Conservation (phyloP, 2,329 filamentous ascomycete genomes). For the Taxawa tesnikishii region DNA sequence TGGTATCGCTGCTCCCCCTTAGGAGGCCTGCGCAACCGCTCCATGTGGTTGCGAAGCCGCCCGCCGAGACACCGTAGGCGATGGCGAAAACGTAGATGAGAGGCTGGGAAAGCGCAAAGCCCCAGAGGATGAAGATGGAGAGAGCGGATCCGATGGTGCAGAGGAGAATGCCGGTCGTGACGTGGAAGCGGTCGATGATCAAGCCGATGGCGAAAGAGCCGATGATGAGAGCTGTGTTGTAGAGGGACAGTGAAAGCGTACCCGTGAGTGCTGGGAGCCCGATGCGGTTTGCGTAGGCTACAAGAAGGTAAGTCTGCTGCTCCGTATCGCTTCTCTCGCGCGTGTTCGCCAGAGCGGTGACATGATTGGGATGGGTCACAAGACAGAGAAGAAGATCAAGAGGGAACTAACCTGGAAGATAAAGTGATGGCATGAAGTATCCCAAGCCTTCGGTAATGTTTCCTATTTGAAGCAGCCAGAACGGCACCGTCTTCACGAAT, state of each 20-base stretch:
- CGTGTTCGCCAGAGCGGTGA: neutral
- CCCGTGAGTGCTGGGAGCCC: constrained; percentile 22
- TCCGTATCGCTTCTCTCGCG: no score
- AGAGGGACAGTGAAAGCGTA: constrained; percentile 25
- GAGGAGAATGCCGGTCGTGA: constrained; percentile 24
- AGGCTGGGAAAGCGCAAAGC: constrained; percentile 27
- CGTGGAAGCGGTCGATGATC: constrained; percentile 25
- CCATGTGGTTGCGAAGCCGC: constrained; percentile 25
- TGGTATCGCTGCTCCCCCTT: constrained; percentile 14
- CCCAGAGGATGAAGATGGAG: constrained; percentile 32
- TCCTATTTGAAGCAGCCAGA: constrained; percentile 24
- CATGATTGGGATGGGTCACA: no score
- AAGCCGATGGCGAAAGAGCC: constrained; percentile 26
- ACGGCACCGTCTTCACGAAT: neutral
- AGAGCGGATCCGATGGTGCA: constrained; percentile 23
- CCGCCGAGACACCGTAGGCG: constrained; percentile 29
- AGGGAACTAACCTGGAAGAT: constrained; percentile 20
- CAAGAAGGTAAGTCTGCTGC: neutral
- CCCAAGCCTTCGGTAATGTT: constrained; percentile 30
- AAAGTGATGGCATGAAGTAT: constrained; percentile 31
- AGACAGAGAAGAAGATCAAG: no score
- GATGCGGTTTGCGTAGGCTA: constrained; percentile 23
- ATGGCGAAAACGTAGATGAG: constrained; percentile 30
- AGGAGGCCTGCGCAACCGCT: constrained; percentile 14
- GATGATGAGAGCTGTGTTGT: constrained; percentile 25